phyloP scores from a whole-genome alignment of 2,329 filamentous ascomycete genomes.

The Orbilia brochopaga region DNA sequence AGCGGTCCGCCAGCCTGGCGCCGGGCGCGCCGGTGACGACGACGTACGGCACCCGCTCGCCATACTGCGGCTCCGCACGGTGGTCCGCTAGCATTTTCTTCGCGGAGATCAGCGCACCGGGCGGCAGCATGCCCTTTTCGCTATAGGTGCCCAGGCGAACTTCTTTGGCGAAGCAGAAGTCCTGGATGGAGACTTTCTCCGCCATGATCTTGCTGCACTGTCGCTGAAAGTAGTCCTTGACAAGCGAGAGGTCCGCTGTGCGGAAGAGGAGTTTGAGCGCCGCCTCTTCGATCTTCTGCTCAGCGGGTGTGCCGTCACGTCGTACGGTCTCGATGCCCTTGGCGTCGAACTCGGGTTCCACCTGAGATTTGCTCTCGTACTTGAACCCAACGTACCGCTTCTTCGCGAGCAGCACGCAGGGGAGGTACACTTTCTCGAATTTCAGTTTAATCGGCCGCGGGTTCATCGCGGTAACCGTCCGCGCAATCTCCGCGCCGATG shows the following conservation, averaged over 20 bases:
- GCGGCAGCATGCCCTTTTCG: constrained; percentile 77
- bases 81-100: constrained; percentile 85
- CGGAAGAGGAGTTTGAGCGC: constrained; percentile 87
- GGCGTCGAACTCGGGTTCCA: constrained; percentile 87
- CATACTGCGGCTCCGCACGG: constrained; percentile 87
- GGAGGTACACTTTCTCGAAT: constrained; percentile 98
- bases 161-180: constrained; percentile 94
- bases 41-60: constrained; percentile 92
- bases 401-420: constrained; percentile 91
- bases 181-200: constrained; percentile 84
- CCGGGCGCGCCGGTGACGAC: constrained; percentile 88
- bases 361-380: constrained; percentile 79
- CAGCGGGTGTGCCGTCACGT: constrained; percentile 89
- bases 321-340: constrained; percentile 98
- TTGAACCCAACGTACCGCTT: constrained; percentile 99
- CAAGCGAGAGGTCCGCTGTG: constrained; percentile 82
- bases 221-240: constrained; percentile 86
- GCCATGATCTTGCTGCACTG: constrained; percentile 94
- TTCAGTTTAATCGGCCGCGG: constrained; percentile 93
- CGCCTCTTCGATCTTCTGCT: constrained; percentile 96
- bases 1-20: constrained; percentile 83
- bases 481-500: constrained; percentile 89
- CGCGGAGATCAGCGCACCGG: constrained; percentile 86
- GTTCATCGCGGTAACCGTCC: constrained; percentile 84
- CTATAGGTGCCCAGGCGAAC: constrained; percentile 89